A percentile compares a stretch with the other conserved stretches of the same genome.
phyloP scores from a whole-genome alignment of 2,329 filamentous ascomycete species.

The Cordyceps cateniannulata region DNA sequence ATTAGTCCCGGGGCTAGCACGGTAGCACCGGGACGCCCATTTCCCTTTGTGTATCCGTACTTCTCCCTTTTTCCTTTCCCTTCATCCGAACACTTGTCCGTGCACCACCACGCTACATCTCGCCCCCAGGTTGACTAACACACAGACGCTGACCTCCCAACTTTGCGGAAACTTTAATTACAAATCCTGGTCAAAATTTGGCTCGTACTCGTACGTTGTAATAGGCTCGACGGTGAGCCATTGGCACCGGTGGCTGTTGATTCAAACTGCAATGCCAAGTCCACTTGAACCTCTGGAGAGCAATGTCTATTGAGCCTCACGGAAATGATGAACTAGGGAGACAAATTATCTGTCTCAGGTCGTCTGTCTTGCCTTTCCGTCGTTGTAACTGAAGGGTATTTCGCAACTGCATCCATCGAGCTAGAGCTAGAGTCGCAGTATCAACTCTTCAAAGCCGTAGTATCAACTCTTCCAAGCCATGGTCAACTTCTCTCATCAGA shows the following conservation, averaged over 20 bases:
- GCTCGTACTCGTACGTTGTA: not conserved
- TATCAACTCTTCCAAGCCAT: too few relatives aligned
- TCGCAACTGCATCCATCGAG: too few relatives aligned
- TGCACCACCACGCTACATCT: not conserved
- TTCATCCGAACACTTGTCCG: slow-evolving; percentile 10
- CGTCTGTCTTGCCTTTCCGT: too few relatives aligned
- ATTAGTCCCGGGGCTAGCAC: not conserved
- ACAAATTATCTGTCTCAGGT: too few relatives aligned
- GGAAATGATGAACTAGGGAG: not conserved
- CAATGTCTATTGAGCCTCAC: not conserved
- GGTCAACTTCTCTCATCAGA: too few relatives aligned
- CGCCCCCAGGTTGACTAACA: not conserved
- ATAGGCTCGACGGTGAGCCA: not conserved
- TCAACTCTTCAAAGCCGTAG: too few relatives aligned
- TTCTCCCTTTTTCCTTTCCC: not conserved
- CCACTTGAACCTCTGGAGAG: not conserved
- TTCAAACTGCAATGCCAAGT: not conserved
- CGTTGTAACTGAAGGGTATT: too few relatives aligned
- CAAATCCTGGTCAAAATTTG: not conserved
- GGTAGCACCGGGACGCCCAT: not conserved
- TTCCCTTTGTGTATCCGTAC: not conserved
- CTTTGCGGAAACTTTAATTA: not conserved
- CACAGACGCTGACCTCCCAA: not conserved
- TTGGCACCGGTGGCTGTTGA: not conserved
- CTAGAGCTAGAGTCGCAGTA: too few relatives aligned